Percentiles rank a stretch among this genome's conserved stretches.
phyloP scores from a whole-genome alignment of 2,329 filamentous ascomycete species.

The Penicillium nordicum region DNA sequence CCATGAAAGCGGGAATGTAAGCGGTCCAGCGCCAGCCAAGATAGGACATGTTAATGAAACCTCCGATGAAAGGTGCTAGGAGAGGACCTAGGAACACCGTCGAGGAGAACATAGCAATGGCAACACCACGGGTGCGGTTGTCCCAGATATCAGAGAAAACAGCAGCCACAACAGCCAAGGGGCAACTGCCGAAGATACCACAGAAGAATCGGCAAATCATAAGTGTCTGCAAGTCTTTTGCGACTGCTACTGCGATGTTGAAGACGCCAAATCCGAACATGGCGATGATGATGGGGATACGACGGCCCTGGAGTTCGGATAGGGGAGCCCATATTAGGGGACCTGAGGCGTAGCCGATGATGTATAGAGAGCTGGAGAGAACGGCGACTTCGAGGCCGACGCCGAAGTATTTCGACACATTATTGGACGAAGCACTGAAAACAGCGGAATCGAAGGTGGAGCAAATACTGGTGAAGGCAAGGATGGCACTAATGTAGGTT shows the following conservation, averaged over 20 bases:
- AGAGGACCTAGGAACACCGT: constrained; percentile 53
- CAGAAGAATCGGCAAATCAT: constrained; percentile 45
- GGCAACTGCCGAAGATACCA: constrained; percentile 44
- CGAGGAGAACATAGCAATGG: constrained; percentile 50
- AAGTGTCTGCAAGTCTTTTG: constrained; percentile 35
- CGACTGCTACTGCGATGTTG: constrained; percentile 44
- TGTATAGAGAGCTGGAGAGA: constrained; percentile 46
- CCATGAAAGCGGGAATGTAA: constrained; percentile 56
- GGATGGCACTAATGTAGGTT: constrained; percentile 18
- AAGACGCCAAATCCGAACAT: constrained; percentile 44
- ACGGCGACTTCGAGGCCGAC: constrained; percentile 41
- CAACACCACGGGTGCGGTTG: constrained; percentile 35
- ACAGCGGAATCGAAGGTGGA: constrained; percentile 57
- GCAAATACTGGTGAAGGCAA: constrained; percentile 25
- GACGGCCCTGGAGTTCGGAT: constrained; percentile 58
- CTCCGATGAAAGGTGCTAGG: constrained; percentile 54
- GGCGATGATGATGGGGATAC: constrained; percentile 47
- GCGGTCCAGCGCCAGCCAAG: constrained; percentile 57
- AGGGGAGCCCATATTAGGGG: constrained; percentile 59
- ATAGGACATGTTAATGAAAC: constrained; percentile 48
- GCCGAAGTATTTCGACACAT: constrained; percentile 49
- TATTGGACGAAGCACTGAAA: constrained; percentile 61
- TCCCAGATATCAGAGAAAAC: constrained; percentile 50
- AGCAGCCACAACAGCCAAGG: constrained; percentile 44
- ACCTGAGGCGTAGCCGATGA: constrained; percentile 54